These are phyloP conservation scores for Aurantiochytrium sp. DNA, from an alignment of 108 stramenopile genomes.

Conservation along the genomic window DNA sequence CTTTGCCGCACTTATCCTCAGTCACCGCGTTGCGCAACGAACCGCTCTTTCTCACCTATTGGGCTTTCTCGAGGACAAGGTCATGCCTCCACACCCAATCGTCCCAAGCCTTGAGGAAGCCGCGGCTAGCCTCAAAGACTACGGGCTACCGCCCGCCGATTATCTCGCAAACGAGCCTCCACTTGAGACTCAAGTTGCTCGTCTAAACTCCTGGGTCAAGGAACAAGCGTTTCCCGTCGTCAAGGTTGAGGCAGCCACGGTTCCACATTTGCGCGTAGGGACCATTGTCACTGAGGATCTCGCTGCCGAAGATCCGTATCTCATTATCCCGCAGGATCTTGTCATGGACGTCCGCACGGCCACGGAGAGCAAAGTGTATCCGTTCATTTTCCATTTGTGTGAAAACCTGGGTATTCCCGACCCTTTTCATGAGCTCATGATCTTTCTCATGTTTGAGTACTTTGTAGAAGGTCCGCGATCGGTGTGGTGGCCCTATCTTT, in stretches of 20 bases:
- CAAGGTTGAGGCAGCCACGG: conserved; percentile 38
- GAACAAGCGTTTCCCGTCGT: conserved; percentile 36
- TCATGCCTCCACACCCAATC: too few species aligned
- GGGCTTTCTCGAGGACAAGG: too few species aligned
- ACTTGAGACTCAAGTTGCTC: conserved; percentile 28
- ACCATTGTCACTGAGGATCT: conserved; percentile 50
- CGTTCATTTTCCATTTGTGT: conserved; percentile 17
- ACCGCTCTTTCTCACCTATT: too few species aligned
- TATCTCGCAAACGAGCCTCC: neutral
- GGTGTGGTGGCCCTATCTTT: conserved; percentile 61
- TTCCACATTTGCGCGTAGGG: conserved; percentile 45
- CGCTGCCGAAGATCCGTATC: conserved; percentile 45
- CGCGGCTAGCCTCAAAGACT: neutral
- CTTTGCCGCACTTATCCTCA: too few species aligned
- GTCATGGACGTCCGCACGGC: conserved; percentile 48
- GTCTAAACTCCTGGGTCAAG: conserved; percentile 44
- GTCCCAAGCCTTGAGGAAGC: neutral
- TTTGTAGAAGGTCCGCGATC: conserved; percentile 42
- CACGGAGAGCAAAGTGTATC: conserved; percentile 3
- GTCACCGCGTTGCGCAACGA: too few species aligned
- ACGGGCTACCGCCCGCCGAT: neutral
- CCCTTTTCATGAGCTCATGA: conserved; percentile 50
- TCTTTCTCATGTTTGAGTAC: conserved; percentile 57
- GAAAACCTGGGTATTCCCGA: conserved; percentile 28
- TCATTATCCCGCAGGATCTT: conserved; percentile 38